Base-by-base conservation (phyloP, 2,329 filamentous ascomycete genomes). In the Chrysoporthe puriensis region DNA sequence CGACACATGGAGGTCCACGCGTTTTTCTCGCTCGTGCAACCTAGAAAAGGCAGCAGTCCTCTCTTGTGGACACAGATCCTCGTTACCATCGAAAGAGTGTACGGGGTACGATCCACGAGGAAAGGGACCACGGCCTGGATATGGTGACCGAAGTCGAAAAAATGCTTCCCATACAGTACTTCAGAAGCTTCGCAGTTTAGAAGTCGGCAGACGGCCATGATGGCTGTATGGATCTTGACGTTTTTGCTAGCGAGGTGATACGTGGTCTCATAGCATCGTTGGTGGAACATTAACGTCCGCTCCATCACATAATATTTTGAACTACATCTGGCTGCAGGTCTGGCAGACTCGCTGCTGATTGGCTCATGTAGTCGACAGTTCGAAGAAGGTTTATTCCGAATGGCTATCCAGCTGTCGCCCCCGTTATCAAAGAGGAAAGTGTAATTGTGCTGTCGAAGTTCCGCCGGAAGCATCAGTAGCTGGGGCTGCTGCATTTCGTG, bases 111-210 rank as follows among this genome's bases (percentile, higher is more conserved):
- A 73, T 90, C 86, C 43, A 79, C 78, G 50, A 90, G 78, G 54
- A 71, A 90, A 0, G 87, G 86, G 0, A 84, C 81, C 6, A 88
- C 81, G 18, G 87, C 86, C 75, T 90, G 88, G 70, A 90, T 80
- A 75, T 87, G 81, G 60, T 81, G 81, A 69, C 84, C 84, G 74
- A 90, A 90, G 72, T 85, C 83, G 74, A 90, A 90, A 0, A 79
- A 79, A 73, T 88, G 85, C 66, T 75, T 78, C 8, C 79, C 80
- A 75, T 90, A 90, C 3, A 90, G 78, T 18, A 86, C 74, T 67
- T 84, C 80, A 4, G 83, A 78, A n/a, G 85, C 83, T 74, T 90
- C 88, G 68, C 80, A 78, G 74, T 89, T 80, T 62, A 88, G 78
- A 64, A 79, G 79, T 52, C 79, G 78, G 72, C 79, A 84, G 26